phyloP scores from a whole-genome alignment of 164 flowering plant genomes.

The Hamamelis virginiana region DNA sequence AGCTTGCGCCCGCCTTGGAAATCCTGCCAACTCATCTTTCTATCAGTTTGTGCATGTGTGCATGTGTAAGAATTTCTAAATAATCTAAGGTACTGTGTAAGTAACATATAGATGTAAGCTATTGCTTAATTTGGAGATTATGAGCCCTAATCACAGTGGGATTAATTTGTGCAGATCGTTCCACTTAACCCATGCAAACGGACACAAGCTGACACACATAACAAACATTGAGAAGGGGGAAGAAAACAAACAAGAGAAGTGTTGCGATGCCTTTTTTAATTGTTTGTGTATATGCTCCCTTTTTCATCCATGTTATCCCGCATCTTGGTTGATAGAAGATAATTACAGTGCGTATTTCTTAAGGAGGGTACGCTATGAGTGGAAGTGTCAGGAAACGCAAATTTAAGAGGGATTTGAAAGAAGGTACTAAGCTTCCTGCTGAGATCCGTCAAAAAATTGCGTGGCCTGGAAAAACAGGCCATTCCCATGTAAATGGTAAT shows the following conservation, averaged over 20 bases:
- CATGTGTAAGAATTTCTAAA: no score
- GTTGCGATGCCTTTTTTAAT: neutral
- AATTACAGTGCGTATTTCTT: constrained; percentile 6
- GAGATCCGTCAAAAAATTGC: constrained; percentile 12
- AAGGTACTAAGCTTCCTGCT: constrained; percentile 15
- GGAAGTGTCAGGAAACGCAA: constrained; percentile 32
- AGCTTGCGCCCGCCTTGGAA: no score
- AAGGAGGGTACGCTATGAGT: constrained; percentile 22
- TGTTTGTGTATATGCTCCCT: neutral
- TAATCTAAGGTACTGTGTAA: no score
- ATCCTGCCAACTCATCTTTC: no score
- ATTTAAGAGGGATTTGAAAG: constrained; percentile 39
- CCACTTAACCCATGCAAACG: no score
- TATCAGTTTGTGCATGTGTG: no score
- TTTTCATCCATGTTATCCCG: neutral
- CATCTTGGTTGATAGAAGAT: constrained; percentile 9
- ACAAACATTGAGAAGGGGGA: neutral
- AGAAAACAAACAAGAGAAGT: neutral
- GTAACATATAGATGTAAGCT: no score
- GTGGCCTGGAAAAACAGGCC: constrained; percentile 15
- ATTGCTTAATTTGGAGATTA: no score
- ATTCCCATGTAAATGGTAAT: constrained; percentile 16
- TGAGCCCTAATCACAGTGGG: no score
- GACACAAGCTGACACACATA: neutral
- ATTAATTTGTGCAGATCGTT: no score